Base-by-base conservation (phyloP, 345 rosid species). In the Noccaea caerulescens region DNA sequence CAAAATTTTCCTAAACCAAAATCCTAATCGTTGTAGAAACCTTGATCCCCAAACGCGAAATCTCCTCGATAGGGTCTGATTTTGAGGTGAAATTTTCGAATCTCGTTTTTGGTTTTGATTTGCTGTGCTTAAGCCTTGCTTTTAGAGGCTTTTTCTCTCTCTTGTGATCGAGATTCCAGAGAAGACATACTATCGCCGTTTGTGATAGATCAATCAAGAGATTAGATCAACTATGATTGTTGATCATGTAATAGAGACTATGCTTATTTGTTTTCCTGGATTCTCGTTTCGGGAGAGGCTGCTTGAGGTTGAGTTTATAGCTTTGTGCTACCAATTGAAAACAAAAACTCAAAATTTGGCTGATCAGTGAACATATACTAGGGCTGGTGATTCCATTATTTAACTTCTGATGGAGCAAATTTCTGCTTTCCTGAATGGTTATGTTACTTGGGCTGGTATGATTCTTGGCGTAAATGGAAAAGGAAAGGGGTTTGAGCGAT, bases 41-140 rank as follows among this genome's bases (percentile, higher is more conserved):
- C 63, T 68, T 57, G 23, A 36, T 45, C 56, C n/a, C 4, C 59
- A 47, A 34, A 45, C 55, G 32, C 76, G 41, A 54, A 62, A 38
- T 56, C 67, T 44, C 66, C 11, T 57, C 39, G 33, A 36, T 32
- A n/a, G 54, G 12, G 12, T 65, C 52, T 46, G 36, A 16, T 5
- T 56, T 56, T 32, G 66, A 66, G 77, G 77, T 66, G 72, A 58
- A 8, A 1, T 41, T 8, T 42, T 43, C 34, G 55, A 58, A 50
- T 66, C 77, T 50, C 32, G 25, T 46, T 47, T 56, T 39, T 59
- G 1, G 6, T n/a, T 25, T 14, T 34, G 4, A 1, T 58, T 2
- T 50, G 7, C 3, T 55, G 25, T 55, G 53, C 18, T 16, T 2
- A 64, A 37, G 36, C 59, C 12, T 43, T 30, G 46, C 6, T 18